phyloP scores from a whole-genome alignment of 805 yeast genomes.

The Metschnikowia bowlesiae region DNA sequence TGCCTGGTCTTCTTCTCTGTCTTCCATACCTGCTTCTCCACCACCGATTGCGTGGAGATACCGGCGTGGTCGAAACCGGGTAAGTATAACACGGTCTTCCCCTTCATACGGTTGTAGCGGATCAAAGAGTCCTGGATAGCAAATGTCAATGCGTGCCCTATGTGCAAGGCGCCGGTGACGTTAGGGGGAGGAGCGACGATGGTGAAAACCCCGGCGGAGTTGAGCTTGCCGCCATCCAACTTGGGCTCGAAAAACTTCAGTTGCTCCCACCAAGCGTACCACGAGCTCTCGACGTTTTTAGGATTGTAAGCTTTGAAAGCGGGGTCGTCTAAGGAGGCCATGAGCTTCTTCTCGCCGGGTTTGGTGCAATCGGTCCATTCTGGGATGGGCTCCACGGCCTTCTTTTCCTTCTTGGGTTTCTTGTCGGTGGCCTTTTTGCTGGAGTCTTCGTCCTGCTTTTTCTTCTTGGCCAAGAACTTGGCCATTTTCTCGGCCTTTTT shows the following conservation, averaged over 20 bases:
- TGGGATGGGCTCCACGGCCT: slow-evolving; percentile 68
- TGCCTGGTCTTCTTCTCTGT: slow-evolving; percentile 86
- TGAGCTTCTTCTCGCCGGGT: slow-evolving; percentile 86
- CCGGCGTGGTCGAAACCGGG: slow-evolving; percentile 99
- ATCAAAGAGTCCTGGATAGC: slow-evolving; percentile 91
- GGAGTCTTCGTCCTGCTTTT: slow-evolving; percentile 46
- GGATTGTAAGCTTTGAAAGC: slow-evolving; percentile 94
- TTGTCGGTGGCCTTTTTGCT: slow-evolving; percentile 37
- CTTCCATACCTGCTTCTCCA: slow-evolving; percentile 92
- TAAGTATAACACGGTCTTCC: slow-evolving; percentile 84
- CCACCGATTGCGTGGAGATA: slow-evolving; percentile 97
- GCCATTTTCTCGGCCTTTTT: slow-evolving; percentile 85
- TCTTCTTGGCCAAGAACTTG: slow-evolving; percentile 81
- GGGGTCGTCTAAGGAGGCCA: slow-evolving; percentile 85
- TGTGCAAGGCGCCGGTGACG: slow-evolving; percentile 97
- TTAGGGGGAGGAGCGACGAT: slow-evolving; percentile 99
- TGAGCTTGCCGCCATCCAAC: slow-evolving; percentile 66
- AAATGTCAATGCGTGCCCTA: slow-evolving; percentile 96
- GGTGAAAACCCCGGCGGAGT: slow-evolving; percentile 79
- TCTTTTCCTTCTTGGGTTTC: slow-evolving; percentile 68
- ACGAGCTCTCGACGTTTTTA: slow-evolving; percentile 86
- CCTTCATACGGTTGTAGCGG: slow-evolving; percentile 95
- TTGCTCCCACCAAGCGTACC: slow-evolving; percentile 97
- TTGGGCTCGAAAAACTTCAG: slow-evolving; percentile 88
- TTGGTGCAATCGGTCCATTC: slow-evolving; percentile 79